These are phyloP conservation scores for Dictyostelium capitatum DNA, from an alignment of 78 protist species.

Conservation along the genomic window DNA sequence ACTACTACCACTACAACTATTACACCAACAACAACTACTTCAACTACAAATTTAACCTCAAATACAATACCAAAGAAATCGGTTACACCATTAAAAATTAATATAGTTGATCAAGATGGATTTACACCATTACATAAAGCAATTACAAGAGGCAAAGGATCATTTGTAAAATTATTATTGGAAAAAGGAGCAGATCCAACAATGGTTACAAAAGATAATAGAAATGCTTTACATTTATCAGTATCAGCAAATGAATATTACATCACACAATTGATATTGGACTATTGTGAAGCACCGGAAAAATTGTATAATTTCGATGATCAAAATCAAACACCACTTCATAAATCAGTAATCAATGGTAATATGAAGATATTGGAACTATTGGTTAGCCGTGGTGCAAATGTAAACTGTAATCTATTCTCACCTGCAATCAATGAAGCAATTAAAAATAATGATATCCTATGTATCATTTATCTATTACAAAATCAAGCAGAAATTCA, in stretches of 20 bases:
- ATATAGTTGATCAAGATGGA: constrained; percentile 54
- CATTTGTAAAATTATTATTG: constrained; percentile 56
- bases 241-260: constrained; percentile 47
- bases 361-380: constrained; percentile 43
- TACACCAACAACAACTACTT: not conserved
- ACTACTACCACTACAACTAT: constrained; percentile 23
- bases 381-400: constrained; percentile 61
- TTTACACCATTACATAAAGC: constrained; percentile 79
- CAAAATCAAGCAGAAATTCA: constrained; percentile 36
- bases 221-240: constrained; percentile 59
- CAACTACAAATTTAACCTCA: not conserved
- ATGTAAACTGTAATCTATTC: constrained; percentile 19
- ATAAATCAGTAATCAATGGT: constrained; percentile 58
- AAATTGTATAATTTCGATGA: constrained; percentile 23
- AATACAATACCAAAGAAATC: not conserved
- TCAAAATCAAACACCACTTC: constrained; percentile 50
- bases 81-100: constrained; percentile 36
- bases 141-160: constrained; percentile 34
- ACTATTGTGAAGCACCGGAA: constrained; percentile 4
- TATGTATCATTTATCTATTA: constrained; percentile 28
- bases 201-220: constrained; percentile 31
- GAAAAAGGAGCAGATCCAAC: constrained; percentile 74
- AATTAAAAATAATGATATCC: constrained; percentile 38
- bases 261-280: constrained; percentile 47
- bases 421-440: constrained; percentile 63